Conservation (phyloP, 106 monocot genomes). For the Ottelia alismoides region DNA sequence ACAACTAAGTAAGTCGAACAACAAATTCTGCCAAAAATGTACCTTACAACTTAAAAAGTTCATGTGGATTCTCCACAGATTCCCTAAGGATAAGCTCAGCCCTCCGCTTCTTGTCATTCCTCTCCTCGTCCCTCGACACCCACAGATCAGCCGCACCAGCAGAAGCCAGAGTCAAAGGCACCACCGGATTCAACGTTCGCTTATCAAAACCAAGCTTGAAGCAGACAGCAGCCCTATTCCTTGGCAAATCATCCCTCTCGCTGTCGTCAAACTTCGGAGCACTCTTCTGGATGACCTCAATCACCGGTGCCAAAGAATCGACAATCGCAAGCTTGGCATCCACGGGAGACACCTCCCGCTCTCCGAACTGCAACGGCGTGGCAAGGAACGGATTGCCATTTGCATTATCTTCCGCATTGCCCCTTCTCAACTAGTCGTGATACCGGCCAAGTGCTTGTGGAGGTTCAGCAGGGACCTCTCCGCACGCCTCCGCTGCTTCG, state of each 20-base stretch:
- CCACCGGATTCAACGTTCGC: constrained; percentile 32
- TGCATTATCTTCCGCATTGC: constrained; percentile 22
- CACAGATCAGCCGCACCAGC: constrained; percentile 19
- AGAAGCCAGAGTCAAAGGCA: constrained; percentile 14
- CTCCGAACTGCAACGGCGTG: constrained; percentile 47
- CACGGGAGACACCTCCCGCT: constrained; percentile 34
- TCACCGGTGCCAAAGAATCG: constrained; percentile 64
- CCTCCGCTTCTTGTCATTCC: constrained; percentile 88
- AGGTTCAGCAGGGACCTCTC: constrained; percentile 76
- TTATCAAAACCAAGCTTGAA: constrained; percentile 73
- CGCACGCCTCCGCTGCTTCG: constrained; percentile 59
- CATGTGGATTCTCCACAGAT: constrained; percentile 90
- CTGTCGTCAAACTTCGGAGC: constrained; percentile 13
- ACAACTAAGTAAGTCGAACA: no score
- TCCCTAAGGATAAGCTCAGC: constrained; percentile 85
- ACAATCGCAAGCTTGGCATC: constrained; percentile 35
- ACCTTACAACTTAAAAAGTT: constrained; percentile 70
- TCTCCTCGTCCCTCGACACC: constrained; percentile 72
- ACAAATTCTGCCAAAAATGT: no score
- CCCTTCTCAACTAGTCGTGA: constrained; percentile 8
- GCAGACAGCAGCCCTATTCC: constrained; percentile 42
- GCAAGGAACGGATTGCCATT: constrained; percentile 61
- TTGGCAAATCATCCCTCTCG: constrained; percentile 28
- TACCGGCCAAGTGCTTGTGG: constrained; percentile 43
- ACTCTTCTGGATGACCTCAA: constrained; percentile 46